Conservation (phyloP, 75 land plant species). For the Picea sitchensis region DNA sequence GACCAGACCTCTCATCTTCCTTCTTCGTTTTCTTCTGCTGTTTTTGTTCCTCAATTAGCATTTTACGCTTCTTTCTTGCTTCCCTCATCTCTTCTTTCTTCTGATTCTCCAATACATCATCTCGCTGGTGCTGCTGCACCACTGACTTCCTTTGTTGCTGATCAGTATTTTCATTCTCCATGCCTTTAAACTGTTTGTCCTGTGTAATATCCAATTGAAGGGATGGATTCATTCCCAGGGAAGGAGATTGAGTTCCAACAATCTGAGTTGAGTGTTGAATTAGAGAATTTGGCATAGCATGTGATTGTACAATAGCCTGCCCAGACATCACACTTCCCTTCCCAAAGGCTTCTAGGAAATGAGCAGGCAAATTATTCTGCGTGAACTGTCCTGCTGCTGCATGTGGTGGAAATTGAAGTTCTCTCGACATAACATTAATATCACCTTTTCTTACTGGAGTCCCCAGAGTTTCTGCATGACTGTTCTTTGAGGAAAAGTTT, state of each 20-base stretch:
- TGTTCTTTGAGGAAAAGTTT: neutral
- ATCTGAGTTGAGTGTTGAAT: neutral
- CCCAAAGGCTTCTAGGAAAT: conserved; percentile 1
- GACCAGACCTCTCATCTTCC: conserved; percentile 32
- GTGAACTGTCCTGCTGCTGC: neutral
- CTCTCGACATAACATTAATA: neutral
- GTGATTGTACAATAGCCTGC: neutral
- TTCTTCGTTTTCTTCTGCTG: conserved; percentile 48
- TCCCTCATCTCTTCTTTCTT: conserved; percentile 26
- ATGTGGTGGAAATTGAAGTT: conserved; percentile 6
- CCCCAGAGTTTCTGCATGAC: neutral
- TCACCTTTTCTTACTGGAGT: neutral
- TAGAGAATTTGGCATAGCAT: neutral
- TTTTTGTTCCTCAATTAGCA: conserved; percentile 44
- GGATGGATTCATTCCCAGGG: conserved; percentile 4
- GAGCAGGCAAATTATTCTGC: neutral
- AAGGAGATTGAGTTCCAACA: conserved; percentile 10
- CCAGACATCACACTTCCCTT: neutral
- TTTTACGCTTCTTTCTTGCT: conserved; percentile 45
- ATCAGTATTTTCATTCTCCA: neutral
- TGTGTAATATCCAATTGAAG: conserved; percentile 1
- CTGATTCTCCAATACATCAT: conserved; percentile 15
- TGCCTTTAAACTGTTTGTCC: conserved; percentile 7
- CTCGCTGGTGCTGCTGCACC: conserved; percentile 3
- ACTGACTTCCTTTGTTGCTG: conserved; percentile 8